Evolutionary conservation across 2,329 filamentous ascomycete genomes (phyloP).

Genomic region (Emergomyces africanus): DNA sequence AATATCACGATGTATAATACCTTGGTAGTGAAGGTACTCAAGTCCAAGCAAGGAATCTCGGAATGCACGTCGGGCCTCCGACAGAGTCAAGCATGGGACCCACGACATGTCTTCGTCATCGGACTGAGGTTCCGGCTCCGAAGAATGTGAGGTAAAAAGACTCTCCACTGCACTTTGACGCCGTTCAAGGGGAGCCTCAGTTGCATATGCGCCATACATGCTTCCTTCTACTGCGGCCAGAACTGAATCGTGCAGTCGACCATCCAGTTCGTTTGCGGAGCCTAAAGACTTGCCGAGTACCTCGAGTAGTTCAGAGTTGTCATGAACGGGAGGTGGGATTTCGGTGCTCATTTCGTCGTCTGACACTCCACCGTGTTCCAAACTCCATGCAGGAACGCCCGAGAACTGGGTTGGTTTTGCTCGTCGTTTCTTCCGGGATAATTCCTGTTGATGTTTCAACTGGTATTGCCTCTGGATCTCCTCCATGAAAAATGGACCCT

Average conservation of each 20-base stretch:
- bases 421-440: conserved; percentile 47
- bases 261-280: conserved; percentile 31
- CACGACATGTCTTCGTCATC: conserved; percentile 77
- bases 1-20: conserved; percentile 73
- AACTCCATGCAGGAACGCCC: conserved; percentile 63
- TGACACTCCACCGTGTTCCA: conserved; percentile 59
- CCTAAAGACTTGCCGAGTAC: conserved; percentile 40
- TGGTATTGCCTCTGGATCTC: conserved; percentile 28
- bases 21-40: conserved; percentile 84
- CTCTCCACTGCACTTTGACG: conserved; percentile 74
- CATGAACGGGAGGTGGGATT: conserved; percentile 26
- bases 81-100: conserved; percentile 82
- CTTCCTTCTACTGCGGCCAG: conserved; percentile 56
- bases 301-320: conserved; percentile 45
- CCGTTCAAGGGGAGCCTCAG: conserved; percentile 46
- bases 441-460: conserved; percentile 33
- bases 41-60: conserved; percentile 85
- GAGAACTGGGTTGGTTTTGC: conserved; percentile 40
- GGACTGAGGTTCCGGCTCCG: conserved; percentile 31
- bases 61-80: conserved; percentile 71
- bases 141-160: conserved; percentile 31
- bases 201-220: conserved; percentile 62
- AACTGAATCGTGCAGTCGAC: conserved; percentile 18
- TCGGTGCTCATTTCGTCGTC: conserved; percentile 34
- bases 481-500: conserved; percentile 44